These are phyloP conservation scores for Saprolegnia parasitica DNA, from an alignment of 352 stramenopile species.

Conservation along the genomic window DNA sequence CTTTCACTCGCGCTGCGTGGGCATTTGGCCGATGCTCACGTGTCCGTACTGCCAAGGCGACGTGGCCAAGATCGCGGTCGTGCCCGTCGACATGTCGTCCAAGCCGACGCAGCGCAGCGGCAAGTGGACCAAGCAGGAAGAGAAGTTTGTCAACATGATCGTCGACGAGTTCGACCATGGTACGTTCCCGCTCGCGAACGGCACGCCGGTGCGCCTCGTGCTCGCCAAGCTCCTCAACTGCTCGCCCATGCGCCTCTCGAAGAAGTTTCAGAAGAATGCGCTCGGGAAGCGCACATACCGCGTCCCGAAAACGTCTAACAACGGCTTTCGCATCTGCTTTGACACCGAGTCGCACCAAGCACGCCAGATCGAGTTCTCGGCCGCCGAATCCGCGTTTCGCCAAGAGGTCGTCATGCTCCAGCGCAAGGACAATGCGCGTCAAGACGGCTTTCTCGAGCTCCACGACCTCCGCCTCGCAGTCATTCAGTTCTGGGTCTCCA, in stretches of 20 bases:
- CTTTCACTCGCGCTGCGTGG: conserved; percentile 83
- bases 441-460: conserved; percentile 67
- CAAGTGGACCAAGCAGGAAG: conserved; percentile 80
- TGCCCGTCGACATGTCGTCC: conserved; percentile 68
- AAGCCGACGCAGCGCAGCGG: conserved; percentile 63
- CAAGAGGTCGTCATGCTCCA: conserved; percentile 80
- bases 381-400: conserved; percentile 64
- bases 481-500: conserved; percentile 81
- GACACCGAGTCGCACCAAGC: conserved; percentile 55
- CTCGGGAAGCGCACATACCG: conserved; percentile 82
- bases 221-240: conserved; percentile 84
- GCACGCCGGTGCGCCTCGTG: conserved; percentile 76
- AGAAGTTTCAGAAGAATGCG: conserved; percentile 88
- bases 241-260: conserved; percentile 84
- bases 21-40: conserved; percentile 62
- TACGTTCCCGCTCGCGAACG: conserved; percentile 68
- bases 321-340: conserved; percentile 48
- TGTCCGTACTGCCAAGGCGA: conserved; percentile 61
- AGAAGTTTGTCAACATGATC: conserved; percentile 83
- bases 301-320: conserved; percentile 60
- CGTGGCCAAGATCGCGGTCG: conserved; percentile 56
- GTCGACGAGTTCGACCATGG: conserved; percentile 75
- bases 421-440: conserved; percentile 76
- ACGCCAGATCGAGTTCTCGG: conserved; percentile 67
- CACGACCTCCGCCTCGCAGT: conserved; percentile 66